Conservation (phyloP, 768 basidiomycete genomes). For the Termitomyces sp. region DNA sequence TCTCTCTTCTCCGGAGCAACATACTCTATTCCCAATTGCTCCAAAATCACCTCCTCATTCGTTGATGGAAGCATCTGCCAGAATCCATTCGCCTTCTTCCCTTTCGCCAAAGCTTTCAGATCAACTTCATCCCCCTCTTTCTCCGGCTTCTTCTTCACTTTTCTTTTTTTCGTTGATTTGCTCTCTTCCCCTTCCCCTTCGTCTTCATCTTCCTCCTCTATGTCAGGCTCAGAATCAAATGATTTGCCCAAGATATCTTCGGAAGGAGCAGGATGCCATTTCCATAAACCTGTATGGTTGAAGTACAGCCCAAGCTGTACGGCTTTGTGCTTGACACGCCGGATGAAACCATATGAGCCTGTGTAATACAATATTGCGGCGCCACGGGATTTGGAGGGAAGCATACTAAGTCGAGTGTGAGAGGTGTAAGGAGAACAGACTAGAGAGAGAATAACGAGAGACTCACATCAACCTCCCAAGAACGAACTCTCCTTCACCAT, state of each 20-base stretch:
- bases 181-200: not conserved
- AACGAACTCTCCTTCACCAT: slow-evolving; percentile 31
- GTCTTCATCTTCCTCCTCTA: not conserved
- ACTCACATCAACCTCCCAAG: slow-evolving; percentile 1
- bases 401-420: slow-evolving; percentile 26
- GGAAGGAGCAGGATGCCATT: slow-evolving; percentile 28
- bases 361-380: slow-evolving; percentile 51
- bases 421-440: not conserved
- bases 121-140: not conserved
- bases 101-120: not conserved
- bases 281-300: slow-evolving; percentile 64
- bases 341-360: slow-evolving; percentile 47
- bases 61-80: slow-evolving; percentile 42
- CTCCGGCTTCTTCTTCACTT: not conserved
- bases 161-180: not conserved
- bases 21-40: slow-evolving; percentile 37
- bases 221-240: not conserved
- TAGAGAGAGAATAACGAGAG: not conserved
- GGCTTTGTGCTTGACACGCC: slow-evolving; percentile 38
- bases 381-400: slow-evolving; percentile 44
- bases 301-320: slow-evolving; percentile 40
- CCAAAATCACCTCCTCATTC: slow-evolving; percentile 42
- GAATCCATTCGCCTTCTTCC: slow-evolving; percentile 22
- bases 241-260: not conserved
- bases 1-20: slow-evolving; percentile 30